Percentiles rank a stretch among this genome's conserved stretches.
phyloP scores from a whole-genome alignment of 2,329 filamentous ascomycete species.

The Sporothrix brasiliensis region DNA sequence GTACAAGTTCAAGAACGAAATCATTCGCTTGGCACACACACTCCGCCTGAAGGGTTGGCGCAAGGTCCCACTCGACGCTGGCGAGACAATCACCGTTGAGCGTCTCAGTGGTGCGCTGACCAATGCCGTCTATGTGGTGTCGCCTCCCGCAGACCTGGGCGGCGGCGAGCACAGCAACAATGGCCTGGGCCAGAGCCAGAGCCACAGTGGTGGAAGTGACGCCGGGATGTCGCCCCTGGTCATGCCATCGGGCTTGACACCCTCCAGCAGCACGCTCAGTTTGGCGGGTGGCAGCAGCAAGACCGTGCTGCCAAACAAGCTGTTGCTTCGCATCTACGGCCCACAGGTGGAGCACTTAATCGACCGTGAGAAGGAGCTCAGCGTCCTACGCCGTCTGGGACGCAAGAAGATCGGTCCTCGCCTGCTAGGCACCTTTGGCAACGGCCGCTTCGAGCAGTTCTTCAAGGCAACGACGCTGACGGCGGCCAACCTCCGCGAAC shows the following conservation, averaged over 20 bases:
- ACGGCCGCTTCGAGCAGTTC: constrained; percentile 94
- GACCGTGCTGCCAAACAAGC: constrained; percentile 57
- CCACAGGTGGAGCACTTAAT: constrained; percentile 95
- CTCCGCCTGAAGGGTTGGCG: constrained; percentile 90
- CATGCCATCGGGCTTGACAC: background rate
- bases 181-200: constrained; percentile 1
- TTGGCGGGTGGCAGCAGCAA: constrained; percentile 5
- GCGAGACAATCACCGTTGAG: constrained; percentile 69
- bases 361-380: constrained; percentile 85
- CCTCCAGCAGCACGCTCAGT: constrained; percentile 39
- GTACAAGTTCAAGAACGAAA: constrained; percentile 88
- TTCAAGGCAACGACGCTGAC: constrained; percentile 84
- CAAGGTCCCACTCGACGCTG: constrained; percentile 71
- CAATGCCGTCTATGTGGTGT: constrained; percentile 94
- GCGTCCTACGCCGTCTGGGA: constrained; percentile 80
- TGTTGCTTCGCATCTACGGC: constrained; percentile 89
- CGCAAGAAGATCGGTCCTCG: constrained; percentile 92
- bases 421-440: constrained; percentile 86
- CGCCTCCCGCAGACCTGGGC: constrained; percentile 68
- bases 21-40: constrained; percentile 85
- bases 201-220: constrained; percentile 5
- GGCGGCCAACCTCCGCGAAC: constrained; percentile 72
- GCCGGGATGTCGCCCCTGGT: constrained; percentile 7
- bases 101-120: constrained; percentile 89
- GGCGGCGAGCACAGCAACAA: background rate